phyloP scores from a whole-genome alignment of 495 filamentous ascomycete species.

The Lophiostoma macrostomum region DNA sequence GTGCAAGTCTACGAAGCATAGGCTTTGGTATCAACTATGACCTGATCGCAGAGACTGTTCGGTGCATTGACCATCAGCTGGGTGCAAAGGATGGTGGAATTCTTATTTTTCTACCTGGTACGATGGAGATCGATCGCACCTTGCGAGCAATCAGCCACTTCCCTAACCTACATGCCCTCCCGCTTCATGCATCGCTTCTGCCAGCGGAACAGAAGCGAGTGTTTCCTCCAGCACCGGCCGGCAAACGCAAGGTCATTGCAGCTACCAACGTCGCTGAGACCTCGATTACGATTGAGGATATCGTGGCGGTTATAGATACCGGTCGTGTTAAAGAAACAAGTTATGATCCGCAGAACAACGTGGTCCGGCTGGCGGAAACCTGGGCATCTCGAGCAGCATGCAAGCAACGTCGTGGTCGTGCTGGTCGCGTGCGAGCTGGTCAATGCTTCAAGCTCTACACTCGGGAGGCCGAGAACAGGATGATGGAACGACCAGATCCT shows the following conservation, averaged over 20 bases:
- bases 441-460: conserved; percentile 96
- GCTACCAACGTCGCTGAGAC: conserved; percentile 98
- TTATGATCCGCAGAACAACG: conserved; percentile 88
- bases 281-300: conserved; percentile 95
- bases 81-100: conserved; percentile 73
- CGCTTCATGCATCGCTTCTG: conserved; percentile 87
- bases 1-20: conserved; percentile 66
- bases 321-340: conserved; percentile 95
- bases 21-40: conserved; percentile 93
- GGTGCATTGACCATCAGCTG: conserved; percentile 73
- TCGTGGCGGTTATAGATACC: conserved; percentile 94
- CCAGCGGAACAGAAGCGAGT: conserved; percentile 83
- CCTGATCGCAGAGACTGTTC: conserved; percentile 73
- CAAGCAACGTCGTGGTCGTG: conserved; percentile 93
- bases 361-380: conserved; percentile 88
- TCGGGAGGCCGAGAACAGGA: conserved; percentile 73
- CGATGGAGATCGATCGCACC: conserved; percentile 81
- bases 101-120: conserved; percentile 86
- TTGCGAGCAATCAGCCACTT: conserved; percentile 61
- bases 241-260: conserved; percentile 85
- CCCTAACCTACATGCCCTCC: conserved; percentile 74
- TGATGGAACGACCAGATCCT: conserved; percentile 87
- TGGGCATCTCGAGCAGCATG: conserved; percentile 95
- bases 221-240: conserved; percentile 70
- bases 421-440: conserved; percentile 85